A percentile compares a stretch with the other conserved stretches of the same genome.
Evolutionary conservation across 371 early-diverging fungal genomes (phyloP).

Genomic region (Parasitella parasitica): DNA sequence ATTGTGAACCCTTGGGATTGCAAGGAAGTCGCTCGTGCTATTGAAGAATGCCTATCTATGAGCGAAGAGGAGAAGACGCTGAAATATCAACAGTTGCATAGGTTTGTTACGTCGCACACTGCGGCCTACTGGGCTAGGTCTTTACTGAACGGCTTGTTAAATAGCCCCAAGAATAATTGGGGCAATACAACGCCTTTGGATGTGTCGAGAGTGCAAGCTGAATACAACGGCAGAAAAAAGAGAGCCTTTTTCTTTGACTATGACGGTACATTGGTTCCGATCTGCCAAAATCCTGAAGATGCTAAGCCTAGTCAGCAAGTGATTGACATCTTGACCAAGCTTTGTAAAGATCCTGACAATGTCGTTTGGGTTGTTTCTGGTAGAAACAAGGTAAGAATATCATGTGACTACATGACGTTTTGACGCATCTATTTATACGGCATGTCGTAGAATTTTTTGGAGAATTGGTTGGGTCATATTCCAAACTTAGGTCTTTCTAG

Average conservation of each 20-base stretch:
- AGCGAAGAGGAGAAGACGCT: conserved; percentile 72
- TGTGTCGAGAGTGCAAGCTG: conserved; percentile 32
- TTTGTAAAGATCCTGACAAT: conserved; percentile 77
- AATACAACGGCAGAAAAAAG: conserved; percentile 57
- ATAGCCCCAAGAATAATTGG: conserved; percentile 35
- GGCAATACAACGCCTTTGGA: conserved; percentile 68
- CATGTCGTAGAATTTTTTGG: conserved; percentile 59
- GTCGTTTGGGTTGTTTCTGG: conserved; percentile 92
- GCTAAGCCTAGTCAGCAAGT: conserved; percentile 68
- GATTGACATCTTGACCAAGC: conserved; percentile 53
- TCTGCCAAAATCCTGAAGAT: conserved; percentile 65
- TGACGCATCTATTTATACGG: conserved; percentile 19
- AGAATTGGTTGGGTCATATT: conserved; percentile 79
- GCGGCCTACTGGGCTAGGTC: conserved; percentile 89
- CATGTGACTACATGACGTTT: conserved; percentile 25
- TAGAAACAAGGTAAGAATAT: conserved; percentile 72
- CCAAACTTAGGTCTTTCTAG: conserved; percentile 74
- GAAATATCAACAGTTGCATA: conserved; percentile 82
- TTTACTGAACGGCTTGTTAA: conserved; percentile 66
- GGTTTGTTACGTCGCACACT: conserved; percentile 87
- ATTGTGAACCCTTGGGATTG: conserved; percentile 98
- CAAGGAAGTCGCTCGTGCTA: conserved; percentile 86
- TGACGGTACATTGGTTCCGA: conserved; percentile 77
- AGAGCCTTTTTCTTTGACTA: conserved; percentile 87
- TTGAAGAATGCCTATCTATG: conserved; percentile 87